Evolutionary conservation across 2,329 filamentous ascomycete genomes (phyloP), one percentile per base, ranked within the genome.

Genomic region (Arthrocladium fulminans): DNA sequence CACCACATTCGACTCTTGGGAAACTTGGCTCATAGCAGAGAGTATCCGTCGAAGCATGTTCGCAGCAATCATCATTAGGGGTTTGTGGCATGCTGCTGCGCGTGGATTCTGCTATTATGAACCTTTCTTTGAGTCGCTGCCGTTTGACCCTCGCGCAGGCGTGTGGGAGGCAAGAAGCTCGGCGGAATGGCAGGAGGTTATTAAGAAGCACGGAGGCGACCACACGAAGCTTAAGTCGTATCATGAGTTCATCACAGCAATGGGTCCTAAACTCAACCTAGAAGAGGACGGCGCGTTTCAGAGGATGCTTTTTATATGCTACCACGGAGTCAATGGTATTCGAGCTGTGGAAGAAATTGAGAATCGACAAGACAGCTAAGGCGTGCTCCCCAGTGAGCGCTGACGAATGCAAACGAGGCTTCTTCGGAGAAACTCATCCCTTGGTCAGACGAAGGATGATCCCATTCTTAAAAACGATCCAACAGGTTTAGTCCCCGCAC

Each of bases 181-280:
- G 45, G 49, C 43, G 32, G 55, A 54, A 15, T 55, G 55, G 53
- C 34, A 40, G 15, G 40, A 45, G 13, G 49, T 48, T 15, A 29
- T 55, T 6, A 39, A 49, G 13, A 20, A 13, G 2, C 43, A 53
- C 25, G 53, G 50, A 17, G 44, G 48, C 5, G 35, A 22, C 19
- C 50, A 57, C 32, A 51, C 50, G 34, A 51, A 47, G 35, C 46
- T 57, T 24, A 51, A 54, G 10, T 55, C 55, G 23, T 57, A 54
- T 50, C 45, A 47, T 17, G 55, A 57, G 22, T 53, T 55, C 35
- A 57, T 54, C 17, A 47, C 50, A 30, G 38, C 24, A 29, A 47
- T 50, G 20, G 50, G 50, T 6, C 15, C 48, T 2, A 47, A 43
- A 23, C 50, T 52, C 13, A 52, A 51, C 25, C 23, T n/a, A 24